Percentiles rank a stretch among this genome's conserved stretches.
Evolutionary conservation across 2,329 filamentous ascomycete species (phyloP).

Genomic region (Fusarium compactum): DNA sequence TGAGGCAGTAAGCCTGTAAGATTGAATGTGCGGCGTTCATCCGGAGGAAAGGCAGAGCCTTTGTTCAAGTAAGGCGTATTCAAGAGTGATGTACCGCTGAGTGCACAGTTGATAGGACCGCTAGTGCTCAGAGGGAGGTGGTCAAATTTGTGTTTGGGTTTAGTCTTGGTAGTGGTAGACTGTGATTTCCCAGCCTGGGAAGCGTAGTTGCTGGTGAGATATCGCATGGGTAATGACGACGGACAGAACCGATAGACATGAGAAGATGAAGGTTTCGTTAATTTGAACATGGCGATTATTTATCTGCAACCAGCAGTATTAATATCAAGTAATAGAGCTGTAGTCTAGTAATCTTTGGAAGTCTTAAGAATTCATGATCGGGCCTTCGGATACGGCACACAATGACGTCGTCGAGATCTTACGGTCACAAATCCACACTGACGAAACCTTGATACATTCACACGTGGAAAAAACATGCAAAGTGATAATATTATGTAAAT

Average conservation of each 20-base stretch:
- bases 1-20: constrained; percentile 80
- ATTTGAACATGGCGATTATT: constrained; percentile 19
- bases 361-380: constrained; percentile 6
- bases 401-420: constrained; percentile 39
- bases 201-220: constrained; percentile 12
- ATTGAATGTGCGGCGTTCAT: constrained; percentile 77
- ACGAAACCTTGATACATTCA: constrained; percentile 23
- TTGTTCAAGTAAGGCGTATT: constrained; percentile 73
- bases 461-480: constrained; percentile 11
- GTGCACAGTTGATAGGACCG: constrained; percentile 53
- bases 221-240: constrained; percentile 1
- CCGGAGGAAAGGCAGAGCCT: constrained; percentile 78
- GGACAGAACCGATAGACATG: background rate
- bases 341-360: background rate
- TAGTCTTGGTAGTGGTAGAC: constrained; percentile 34
- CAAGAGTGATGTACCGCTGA: constrained; percentile 52
- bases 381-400: background rate
- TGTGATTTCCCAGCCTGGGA: constrained; percentile 41
- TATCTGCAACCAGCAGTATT: constrained; percentile 4
- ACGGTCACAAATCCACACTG: constrained; percentile 32
- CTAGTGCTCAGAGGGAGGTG: constrained; percentile 53
- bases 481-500: background rate
- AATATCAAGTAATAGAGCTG: background rate
- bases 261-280: constrained; percentile 5
- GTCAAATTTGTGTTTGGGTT: constrained; percentile 46